These are phyloP conservation scores for Aspergillus eucalypticola DNA, from an alignment of 2,329 filamentous ascomycete species.

Conservation along the genomic window DNA sequence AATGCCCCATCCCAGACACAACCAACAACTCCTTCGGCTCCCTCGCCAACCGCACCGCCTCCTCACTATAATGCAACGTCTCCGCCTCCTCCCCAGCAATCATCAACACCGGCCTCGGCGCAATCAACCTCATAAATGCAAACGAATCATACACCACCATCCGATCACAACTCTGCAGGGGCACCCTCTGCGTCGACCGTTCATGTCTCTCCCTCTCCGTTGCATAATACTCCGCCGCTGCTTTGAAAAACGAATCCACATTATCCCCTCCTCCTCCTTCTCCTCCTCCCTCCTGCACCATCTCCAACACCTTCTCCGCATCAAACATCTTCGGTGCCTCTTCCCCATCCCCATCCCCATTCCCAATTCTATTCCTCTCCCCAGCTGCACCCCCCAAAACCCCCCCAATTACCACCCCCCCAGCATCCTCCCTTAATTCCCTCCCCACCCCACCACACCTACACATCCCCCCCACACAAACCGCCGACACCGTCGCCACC, in stretches of 20 bases:
- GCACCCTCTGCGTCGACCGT: slow-evolving; percentile 20
- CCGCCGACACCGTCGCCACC: slow-evolving; percentile 36
- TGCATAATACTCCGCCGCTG: slow-evolving; percentile 26
- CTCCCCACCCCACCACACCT: slow-evolving; percentile 11
- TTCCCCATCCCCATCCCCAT: not conserved
- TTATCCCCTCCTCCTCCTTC: not conserved
- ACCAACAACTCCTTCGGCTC: slow-evolving; percentile 31
- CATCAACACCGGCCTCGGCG: slow-evolving; percentile 29
- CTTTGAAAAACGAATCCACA: slow-evolving; percentile 16
- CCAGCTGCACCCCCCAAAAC: slow-evolving; percentile 13
- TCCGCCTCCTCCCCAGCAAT: slow-evolving; percentile 27
- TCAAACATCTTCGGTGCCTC: slow-evolving; percentile 10
- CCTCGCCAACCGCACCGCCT: slow-evolving; percentile 22
- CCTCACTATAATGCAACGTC: slow-evolving; percentile 26
- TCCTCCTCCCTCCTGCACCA: not conserved
- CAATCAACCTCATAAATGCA: slow-evolving; percentile 24
- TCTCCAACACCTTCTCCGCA: slow-evolving; percentile 1
- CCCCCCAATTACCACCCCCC: slow-evolving; percentile 1
- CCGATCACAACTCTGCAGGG: slow-evolving; percentile 23
- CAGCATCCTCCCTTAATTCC: slow-evolving; percentile 6
- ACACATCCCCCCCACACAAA: slow-evolving; percentile 31
- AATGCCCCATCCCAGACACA: slow-evolving; percentile 25
- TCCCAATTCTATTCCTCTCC: slow-evolving; percentile 12
- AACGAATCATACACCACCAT: slow-evolving; percentile 30
- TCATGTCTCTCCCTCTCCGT: slow-evolving; percentile 20